Conservation (phyloP, 345 rosid genomes). For the Rhizophora apiculata region DNA sequence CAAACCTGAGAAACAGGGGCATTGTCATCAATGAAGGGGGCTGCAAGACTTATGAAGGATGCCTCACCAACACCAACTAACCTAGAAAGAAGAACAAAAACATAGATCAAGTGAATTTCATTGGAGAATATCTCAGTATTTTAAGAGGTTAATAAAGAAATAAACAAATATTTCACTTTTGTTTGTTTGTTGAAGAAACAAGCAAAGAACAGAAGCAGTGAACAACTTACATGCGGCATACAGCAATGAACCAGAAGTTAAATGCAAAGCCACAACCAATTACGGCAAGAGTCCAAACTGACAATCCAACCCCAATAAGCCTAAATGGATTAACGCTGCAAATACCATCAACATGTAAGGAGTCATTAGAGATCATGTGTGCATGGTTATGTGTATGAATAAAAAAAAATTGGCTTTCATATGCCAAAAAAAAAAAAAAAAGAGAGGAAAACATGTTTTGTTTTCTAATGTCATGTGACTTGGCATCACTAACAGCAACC, state of each 20-base stretch:
- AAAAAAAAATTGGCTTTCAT: background rate
- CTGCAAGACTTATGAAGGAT: slow-evolving; percentile 94
- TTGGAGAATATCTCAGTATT: background rate
- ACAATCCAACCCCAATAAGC: slow-evolving; percentile 88
- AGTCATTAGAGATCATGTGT: background rate
- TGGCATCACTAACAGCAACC: background rate
- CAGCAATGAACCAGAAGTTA: slow-evolving; percentile 77
- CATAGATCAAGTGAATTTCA: background rate
- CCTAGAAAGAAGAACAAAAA: slow-evolving; percentile 46
- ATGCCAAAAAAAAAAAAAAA: background rate
- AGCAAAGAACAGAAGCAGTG: background rate
- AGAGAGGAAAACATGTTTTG: background rate
- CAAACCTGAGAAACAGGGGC: slow-evolving; percentile 79
- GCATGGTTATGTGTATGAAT: background rate
- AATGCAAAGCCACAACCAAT: slow-evolving; percentile 80
- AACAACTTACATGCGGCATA: slow-evolving; percentile 76
- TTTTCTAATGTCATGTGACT: background rate
- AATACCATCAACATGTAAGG: slow-evolving; percentile 20
- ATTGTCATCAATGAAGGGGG: slow-evolving; percentile 94
- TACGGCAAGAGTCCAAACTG: slow-evolving; percentile 80
- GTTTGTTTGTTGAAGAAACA: too few species aligned
- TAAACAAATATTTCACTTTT: too few species aligned
- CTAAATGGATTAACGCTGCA: slow-evolving; percentile 88
- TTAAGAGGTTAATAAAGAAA: too few species aligned
- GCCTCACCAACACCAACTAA: slow-evolving; percentile 98